These are phyloP conservation scores for Leccinum angustisporum DNA, from an alignment of 1,284 basidiomycete genomes.

Conservation along the genomic window DNA sequence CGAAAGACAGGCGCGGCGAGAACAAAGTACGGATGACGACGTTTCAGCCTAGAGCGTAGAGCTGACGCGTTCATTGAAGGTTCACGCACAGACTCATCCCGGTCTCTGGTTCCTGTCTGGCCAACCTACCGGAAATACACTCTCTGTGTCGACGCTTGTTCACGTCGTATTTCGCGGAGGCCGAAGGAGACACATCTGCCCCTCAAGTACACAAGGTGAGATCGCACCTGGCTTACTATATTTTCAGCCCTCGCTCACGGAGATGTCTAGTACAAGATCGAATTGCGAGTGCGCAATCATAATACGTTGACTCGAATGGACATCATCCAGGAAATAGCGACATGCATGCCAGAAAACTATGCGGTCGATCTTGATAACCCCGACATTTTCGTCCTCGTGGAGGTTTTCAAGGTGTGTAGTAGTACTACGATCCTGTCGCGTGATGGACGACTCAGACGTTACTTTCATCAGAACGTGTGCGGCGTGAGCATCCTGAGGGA, in stretches of 20 bases:
- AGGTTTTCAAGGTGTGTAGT: constrained; percentile 71
- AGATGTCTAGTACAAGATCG: constrained; percentile 69
- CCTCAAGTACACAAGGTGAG: constrained; percentile 43
- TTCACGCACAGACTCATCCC: constrained; percentile 70
- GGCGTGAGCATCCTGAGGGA: constrained; percentile 70
- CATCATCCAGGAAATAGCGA: constrained; percentile 66
- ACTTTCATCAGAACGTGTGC: constrained; percentile 57
- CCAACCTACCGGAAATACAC: constrained; percentile 68
- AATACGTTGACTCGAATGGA: constrained; percentile 55
- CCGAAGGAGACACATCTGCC: constrained; percentile 27
- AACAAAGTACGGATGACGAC: constrained; percentile 53
- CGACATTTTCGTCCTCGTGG: constrained; percentile 71
- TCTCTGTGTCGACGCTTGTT: constrained; percentile 57
- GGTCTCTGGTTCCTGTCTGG: constrained; percentile 61
- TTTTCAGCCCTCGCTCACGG: neutral
- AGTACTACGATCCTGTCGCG: neutral
- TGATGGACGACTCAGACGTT: constrained; percentile 2
- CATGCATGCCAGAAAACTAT: constrained; percentile 64
- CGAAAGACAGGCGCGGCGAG: constrained; percentile 59
- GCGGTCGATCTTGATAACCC: constrained; percentile 66
- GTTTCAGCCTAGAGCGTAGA: neutral
- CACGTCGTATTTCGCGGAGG: constrained; percentile 47
- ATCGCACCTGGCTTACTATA: neutral
- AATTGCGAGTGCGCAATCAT: constrained; percentile 72
- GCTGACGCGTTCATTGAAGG: constrained; percentile 37